A percentile compares a stretch with the other conserved stretches of the same genome.
These are phyloP conservation scores for Proteromonas lacertae DNA, from an alignment of 352 stramenopile species.

Conservation along the genomic window DNA sequence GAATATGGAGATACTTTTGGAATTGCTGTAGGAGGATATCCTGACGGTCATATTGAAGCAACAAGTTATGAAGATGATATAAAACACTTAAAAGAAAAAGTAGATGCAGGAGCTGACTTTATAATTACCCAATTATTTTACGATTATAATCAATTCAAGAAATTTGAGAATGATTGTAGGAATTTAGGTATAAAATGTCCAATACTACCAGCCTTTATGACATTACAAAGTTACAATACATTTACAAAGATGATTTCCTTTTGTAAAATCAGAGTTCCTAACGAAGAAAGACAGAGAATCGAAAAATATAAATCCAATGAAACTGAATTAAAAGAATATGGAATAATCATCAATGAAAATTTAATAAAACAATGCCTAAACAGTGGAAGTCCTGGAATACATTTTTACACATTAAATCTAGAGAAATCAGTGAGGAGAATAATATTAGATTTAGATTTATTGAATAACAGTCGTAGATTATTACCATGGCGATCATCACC, in stretches of 20 bases:
- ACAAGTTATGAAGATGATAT: conserved; percentile 25
- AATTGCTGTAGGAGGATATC: conserved; percentile 57
- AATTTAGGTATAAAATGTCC: conserved; percentile 32
- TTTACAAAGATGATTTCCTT: conserved; percentile 23
- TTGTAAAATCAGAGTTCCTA: conserved; percentile 31
- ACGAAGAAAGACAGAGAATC: conserved; percentile 28
- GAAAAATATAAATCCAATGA: conserved; percentile 58
- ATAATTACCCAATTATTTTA: conserved; percentile 71
- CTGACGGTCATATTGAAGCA: conserved; percentile 26
- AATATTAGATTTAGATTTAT: conserved; percentile 27
- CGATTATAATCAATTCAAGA: conserved; percentile 33
- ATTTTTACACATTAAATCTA: conserved; percentile 76
- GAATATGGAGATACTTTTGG: conserved; percentile 53
- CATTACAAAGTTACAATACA: conserved; percentile 38
- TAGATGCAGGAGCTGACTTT: conserved; percentile 60
- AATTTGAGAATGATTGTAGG: conserved; percentile 36
- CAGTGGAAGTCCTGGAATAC: conserved; percentile 26
- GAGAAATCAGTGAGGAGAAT: conserved; percentile 48
- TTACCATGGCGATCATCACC: conserved; percentile 1
- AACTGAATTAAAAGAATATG: conserved; percentile 53
- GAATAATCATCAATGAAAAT: conserved; percentile 33
- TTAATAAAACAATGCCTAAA: conserved; percentile 36
- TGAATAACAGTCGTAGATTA: neutral
- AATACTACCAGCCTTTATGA: conserved; percentile 67
- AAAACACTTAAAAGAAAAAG: conserved; percentile 39